phyloP scores from a whole-genome alignment of 257 asterid species.

The Parsonsia alboflavescens region DNA sequence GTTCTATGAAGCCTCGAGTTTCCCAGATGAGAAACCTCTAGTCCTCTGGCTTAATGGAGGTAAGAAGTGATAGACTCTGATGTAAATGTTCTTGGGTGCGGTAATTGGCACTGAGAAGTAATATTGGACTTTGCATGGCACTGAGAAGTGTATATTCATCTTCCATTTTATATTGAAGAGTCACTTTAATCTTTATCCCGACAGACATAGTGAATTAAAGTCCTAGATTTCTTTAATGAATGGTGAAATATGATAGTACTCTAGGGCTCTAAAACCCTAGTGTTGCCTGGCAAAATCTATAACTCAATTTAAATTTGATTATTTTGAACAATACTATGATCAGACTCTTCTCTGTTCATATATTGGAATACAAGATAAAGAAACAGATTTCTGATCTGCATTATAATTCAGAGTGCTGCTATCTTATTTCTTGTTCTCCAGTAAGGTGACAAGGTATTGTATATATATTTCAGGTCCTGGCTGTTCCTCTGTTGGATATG shows the following conservation, averaged over 20 bases:
- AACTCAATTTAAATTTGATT: background rate
- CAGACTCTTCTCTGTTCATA: conserved; percentile 4
- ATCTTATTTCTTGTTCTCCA: conserved; percentile 5
- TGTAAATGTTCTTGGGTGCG: conserved; percentile 2
- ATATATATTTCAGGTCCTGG: conserved; percentile 73
- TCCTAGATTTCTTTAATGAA: background rate
- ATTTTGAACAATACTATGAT: conserved; percentile 18
- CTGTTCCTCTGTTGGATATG: conserved; percentile 96
- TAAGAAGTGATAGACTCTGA: conserved; percentile 20
- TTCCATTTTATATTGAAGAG: background rate
- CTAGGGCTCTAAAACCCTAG: conserved; percentile 2
- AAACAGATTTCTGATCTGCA: conserved; percentile 12
- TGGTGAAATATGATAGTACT: background rate
- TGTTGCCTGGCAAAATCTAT: background rate
- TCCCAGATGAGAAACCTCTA: conserved; percentile 62
- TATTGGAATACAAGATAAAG: background rate
- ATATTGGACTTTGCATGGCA: conserved; percentile 5
- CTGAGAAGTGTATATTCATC: background rate
- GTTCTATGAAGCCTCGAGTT: conserved; percentile 67
- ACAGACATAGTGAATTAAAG: background rate
- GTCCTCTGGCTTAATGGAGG: conserved; percentile 98
- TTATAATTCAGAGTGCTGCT: background rate
- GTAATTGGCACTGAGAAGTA: background rate
- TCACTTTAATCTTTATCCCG: background rate
- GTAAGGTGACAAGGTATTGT: conserved; percentile 18